These are phyloP conservation scores for Globisporangium heterothallicum DNA, from an alignment of 352 stramenopile genomes.

Conservation along the genomic window DNA sequence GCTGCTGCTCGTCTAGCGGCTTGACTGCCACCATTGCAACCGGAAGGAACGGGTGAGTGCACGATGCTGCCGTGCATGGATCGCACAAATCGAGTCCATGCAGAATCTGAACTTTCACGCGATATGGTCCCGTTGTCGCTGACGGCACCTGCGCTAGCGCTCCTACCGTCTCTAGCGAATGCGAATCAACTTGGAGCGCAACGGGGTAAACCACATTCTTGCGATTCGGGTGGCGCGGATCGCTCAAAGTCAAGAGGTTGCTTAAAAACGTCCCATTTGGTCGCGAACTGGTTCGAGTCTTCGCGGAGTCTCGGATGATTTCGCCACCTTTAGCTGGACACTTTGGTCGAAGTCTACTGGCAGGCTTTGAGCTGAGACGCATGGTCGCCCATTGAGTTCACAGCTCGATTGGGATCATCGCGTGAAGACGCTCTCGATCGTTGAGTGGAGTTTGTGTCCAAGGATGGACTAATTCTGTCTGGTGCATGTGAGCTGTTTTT, in stretches of 20 bases:
- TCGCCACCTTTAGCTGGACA: background rate
- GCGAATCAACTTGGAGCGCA: too few species aligned
- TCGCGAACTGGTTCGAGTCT: too few species aligned
- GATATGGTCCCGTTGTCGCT: background rate
- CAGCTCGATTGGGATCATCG: background rate
- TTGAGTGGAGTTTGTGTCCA: too few species aligned
- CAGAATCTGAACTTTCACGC: conserved; percentile 6
- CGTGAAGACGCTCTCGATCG: too few species aligned
- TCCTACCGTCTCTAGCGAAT: background rate
- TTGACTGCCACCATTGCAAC: background rate
- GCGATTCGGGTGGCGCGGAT: background rate
- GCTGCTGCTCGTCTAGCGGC: background rate
- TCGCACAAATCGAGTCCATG: conserved; percentile 12
- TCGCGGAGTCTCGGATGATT: too few species aligned
- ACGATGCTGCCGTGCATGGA: conserved; percentile 2
- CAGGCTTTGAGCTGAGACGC: background rate
- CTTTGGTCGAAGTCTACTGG: background rate
- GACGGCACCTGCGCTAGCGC: background rate
- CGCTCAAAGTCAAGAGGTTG: background rate
- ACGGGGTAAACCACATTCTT: background rate
- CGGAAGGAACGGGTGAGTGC: conserved; percentile 8
- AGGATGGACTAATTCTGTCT: too few species aligned
- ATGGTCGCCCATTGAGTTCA: background rate
- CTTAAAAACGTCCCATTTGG: too few species aligned
- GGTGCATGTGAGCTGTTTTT: too few species aligned